A percentile compares a stretch with the other conserved stretches of the same genome.
These are phyloP conservation scores for Claviceps africana DNA, from an alignment of 2,329 filamentous ascomycete species.

Conservation along the genomic window DNA sequence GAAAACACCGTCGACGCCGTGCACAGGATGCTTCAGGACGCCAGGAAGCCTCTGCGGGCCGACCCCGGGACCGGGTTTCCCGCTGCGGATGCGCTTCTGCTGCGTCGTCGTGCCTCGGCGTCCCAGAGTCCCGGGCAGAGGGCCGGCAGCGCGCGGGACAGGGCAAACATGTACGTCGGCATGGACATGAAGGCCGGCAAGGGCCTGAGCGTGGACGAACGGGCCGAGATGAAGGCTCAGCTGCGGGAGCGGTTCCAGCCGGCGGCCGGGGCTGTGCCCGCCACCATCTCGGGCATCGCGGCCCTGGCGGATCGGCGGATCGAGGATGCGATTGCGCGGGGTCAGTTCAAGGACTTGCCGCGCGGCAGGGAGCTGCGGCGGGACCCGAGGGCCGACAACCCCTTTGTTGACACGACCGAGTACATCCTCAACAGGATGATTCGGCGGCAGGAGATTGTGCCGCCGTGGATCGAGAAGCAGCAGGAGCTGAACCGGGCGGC, in stretches of 20 bases:
- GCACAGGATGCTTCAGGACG: constrained; percentile 72
- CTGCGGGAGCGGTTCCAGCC: constrained; percentile 72
- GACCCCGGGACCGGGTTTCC: constrained; percentile 32
- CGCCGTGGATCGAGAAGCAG: constrained; percentile 98
- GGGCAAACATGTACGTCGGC: constrained; percentile 36
- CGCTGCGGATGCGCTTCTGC: constrained; percentile 38
- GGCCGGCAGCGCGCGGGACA: constrained; percentile 42
- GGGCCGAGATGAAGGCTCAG: constrained; percentile 55
- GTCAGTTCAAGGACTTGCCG: constrained; percentile 74
- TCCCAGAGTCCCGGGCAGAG: constrained; percentile 31
- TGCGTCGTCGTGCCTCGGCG: constrained; percentile 22
- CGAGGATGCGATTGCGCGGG: constrained; percentile 82
- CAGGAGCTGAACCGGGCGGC: constrained; percentile 67
- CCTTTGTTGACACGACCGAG: constrained; percentile 90
- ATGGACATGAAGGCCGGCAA: constrained; percentile 32
- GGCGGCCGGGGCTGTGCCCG: constrained; percentile 57
- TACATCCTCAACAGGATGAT: constrained; percentile 99
- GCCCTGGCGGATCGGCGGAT: constrained; percentile 83
- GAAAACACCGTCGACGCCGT: constrained; percentile 64
- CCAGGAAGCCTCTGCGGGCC: constrained; percentile 52
- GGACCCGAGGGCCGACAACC: constrained; percentile 71
- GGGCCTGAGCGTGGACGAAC: constrained; percentile 55
- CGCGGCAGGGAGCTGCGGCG: constrained; percentile 66
- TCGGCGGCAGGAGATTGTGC: constrained; percentile 85
- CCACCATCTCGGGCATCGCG: constrained; percentile 61